Percentiles rank a stretch among this genome's conserved stretches.
Conservation (phyloP, 2,329 filamentous ascomycete species). For the Xylariaceae sp. region DNA sequence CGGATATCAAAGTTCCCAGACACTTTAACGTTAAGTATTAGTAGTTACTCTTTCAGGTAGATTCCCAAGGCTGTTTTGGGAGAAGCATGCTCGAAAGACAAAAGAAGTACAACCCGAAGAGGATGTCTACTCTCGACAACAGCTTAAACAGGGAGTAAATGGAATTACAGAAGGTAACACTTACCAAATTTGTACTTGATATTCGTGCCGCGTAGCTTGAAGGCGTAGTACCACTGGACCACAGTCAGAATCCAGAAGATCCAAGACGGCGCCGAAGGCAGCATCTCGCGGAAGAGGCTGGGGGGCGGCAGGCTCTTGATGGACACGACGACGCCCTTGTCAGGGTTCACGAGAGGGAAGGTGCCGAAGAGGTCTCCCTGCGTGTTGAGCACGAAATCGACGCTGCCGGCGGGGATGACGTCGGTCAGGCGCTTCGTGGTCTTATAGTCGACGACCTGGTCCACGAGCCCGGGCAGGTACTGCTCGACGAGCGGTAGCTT, state of each 20-base stretch:
- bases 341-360: constrained; percentile 48
- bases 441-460: constrained; percentile 60
- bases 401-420: constrained; percentile 48
- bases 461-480: constrained; percentile 52
- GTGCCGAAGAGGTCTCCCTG: constrained; percentile 47
- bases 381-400: constrained; percentile 61
- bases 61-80: no score
- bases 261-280: constrained; percentile 48
- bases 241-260: constrained; percentile 36
- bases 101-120: neutral
- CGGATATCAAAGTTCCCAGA: constrained; percentile 51
- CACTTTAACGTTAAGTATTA: constrained; percentile 33
- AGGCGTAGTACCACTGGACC: constrained; percentile 46
- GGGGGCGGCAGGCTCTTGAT: constrained; percentile 49
- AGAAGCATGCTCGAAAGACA: no score
- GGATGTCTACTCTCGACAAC: no score
- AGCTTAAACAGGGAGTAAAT: no score
- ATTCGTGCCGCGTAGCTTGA: constrained; percentile 52
- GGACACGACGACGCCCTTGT: constrained; percentile 49
- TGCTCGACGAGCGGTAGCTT: constrained; percentile 55
- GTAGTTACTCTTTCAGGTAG: neutral
- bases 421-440: constrained; percentile 46
- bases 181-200: constrained; percentile 50
- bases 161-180: no score
- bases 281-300: constrained; percentile 36